These are phyloP conservation scores for Calonectria multiphialidica DNA, from an alignment of 2,329 filamentous ascomycete species.

Conservation along the genomic window DNA sequence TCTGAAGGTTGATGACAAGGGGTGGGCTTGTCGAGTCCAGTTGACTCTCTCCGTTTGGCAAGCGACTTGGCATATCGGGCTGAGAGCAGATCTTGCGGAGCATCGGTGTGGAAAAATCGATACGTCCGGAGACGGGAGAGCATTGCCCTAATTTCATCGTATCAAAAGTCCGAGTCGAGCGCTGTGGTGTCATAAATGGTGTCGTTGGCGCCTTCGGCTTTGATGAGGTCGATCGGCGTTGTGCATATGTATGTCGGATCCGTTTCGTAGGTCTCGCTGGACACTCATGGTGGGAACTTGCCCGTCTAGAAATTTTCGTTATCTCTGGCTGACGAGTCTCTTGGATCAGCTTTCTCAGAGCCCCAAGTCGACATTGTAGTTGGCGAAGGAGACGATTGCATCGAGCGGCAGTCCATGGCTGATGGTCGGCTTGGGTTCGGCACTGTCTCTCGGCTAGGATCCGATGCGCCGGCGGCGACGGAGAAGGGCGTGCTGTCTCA, in stretches of 20 bases:
- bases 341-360: conserved; percentile 51
- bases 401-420: conserved; percentile 60
- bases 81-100: conserved; percentile 43
- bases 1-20: conserved; percentile 37
- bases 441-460: background rate
- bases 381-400: conserved; percentile 62
- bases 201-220: conserved; percentile 12
- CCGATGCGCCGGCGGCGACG: conserved; percentile 33
- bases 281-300: conserved; percentile 11
- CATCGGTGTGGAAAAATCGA: conserved; percentile 46
- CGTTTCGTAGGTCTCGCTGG: conserved; percentile 38
- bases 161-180: conserved; percentile 44
- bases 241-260: conserved; percentile 47
- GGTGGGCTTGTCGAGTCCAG: conserved; percentile 13
- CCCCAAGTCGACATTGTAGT: conserved; percentile 56
- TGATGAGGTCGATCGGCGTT: conserved; percentile 25
- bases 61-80: conserved; percentile 21
- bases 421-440: conserved; percentile 32
- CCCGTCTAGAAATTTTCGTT: conserved; percentile 37
- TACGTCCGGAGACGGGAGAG: conserved; percentile 40
- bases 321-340: conserved; percentile 30
- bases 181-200: conserved; percentile 39
- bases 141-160: conserved; percentile 44
- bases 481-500: background rate
- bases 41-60: background rate